A percentile compares a stretch with the other conserved stretches of the same genome.
Evolutionary conservation across 176 grass and related monocot species (phyloP).

Genomic region (Avena sativa): DNA sequence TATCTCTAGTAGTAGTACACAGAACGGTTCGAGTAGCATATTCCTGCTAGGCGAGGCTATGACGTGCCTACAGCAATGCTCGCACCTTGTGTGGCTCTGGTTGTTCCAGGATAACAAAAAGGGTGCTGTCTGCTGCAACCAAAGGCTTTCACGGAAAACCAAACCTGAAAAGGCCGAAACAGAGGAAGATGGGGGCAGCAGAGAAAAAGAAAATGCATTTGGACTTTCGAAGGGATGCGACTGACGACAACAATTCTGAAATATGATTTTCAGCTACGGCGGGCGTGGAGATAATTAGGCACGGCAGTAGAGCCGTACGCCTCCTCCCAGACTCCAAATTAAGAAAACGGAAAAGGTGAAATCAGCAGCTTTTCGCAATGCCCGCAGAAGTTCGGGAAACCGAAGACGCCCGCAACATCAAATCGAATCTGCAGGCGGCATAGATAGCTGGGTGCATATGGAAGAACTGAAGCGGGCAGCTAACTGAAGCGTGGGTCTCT

Average conservation of each 20-base stretch:
- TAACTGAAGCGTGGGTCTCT: background rate
- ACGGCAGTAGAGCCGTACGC: conserved; percentile 46
- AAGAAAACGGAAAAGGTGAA: conserved; percentile 51
- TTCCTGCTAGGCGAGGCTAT: background rate
- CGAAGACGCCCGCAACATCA: conserved; percentile 31
- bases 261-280: conserved; percentile 19
- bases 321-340: conserved; percentile 31
- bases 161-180: conserved; percentile 23
- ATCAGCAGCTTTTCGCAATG: conserved; percentile 53
- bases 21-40: conserved; percentile 9
- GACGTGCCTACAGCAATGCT: conserved; percentile 3
- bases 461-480: background rate
- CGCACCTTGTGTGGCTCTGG: conserved; percentile 26
- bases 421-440: conserved; percentile 44
- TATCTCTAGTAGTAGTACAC: too few relatives aligned
- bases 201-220: conserved; percentile 1
- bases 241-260: conserved; percentile 37
- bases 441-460: background rate
- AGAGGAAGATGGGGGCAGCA: background rate
- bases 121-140: background rate
- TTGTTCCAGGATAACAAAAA: conserved; percentile 29
- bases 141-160: conserved; percentile 19
- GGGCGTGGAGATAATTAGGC: conserved; percentile 19
- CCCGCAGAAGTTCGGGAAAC: conserved; percentile 28
- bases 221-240: conserved; percentile 16